phyloP scores from a whole-genome alignment of 1,139 yeast genomes.

The Candida glucosophila region DNA sequence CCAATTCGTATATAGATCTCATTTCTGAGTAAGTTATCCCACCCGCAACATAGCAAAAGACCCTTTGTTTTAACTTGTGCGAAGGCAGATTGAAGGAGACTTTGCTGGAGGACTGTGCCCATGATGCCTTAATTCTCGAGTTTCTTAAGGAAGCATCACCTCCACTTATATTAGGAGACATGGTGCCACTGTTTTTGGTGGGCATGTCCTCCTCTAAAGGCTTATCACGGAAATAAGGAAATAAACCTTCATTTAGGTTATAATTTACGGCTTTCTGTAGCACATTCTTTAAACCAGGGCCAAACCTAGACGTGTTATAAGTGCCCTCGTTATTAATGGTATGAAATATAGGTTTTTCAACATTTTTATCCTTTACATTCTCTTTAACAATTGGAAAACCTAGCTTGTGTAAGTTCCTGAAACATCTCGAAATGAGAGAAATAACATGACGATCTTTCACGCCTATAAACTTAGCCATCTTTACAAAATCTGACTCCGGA shows the following conservation, averaged over 20 bases:
- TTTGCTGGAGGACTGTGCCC: conserved; percentile 55
- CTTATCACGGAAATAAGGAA: conserved; percentile 73
- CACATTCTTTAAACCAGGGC: conserved; percentile 59
- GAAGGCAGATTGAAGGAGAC: conserved; percentile 9
- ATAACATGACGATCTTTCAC: conserved; percentile 49
- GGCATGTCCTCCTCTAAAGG: conserved; percentile 55
- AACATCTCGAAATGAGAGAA: conserved; percentile 38
- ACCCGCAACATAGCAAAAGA: conserved; percentile 80
- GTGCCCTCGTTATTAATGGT: conserved; percentile 59
- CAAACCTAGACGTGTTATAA: conserved; percentile 69
- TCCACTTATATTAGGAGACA: conserved; percentile 12
- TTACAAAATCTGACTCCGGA: conserved; percentile 62
- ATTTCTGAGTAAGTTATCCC: conserved; percentile 83
- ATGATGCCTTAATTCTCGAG: conserved; percentile 69
- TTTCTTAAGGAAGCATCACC: conserved; percentile 46
- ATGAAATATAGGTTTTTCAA: conserved; percentile 44
- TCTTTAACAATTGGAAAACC: conserved; percentile 62
- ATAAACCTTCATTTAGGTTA: conserved; percentile 45
- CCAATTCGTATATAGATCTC: conserved; percentile 66
- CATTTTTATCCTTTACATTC: conserved; percentile 28
- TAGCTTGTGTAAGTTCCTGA: conserved; percentile 55
- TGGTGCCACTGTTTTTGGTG: conserved; percentile 16
- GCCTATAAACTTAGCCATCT: conserved; percentile 63
- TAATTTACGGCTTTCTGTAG: conserved; percentile 41
- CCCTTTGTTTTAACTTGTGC: conserved; percentile 51